Conservation (phyloP, 768 basidiomycete genomes). For the Mrakia frigida region DNA sequence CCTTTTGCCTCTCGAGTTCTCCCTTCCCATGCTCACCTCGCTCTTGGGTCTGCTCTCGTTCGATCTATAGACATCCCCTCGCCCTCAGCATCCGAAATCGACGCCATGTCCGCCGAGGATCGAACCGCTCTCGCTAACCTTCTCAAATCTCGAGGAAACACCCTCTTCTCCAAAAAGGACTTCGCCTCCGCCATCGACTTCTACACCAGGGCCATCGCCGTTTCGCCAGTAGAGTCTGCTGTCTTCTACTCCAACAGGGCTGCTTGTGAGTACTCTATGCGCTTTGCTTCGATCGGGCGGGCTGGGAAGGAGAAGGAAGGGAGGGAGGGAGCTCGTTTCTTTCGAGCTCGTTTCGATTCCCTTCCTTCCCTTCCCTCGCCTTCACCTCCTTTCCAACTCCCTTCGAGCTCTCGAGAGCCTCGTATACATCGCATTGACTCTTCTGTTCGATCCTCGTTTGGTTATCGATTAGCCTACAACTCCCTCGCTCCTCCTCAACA, state of each 20-base stretch:
- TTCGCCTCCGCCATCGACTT: slow-evolving; percentile 32
- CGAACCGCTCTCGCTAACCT: slow-evolving; percentile 29
- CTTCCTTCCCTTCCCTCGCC: background rate
- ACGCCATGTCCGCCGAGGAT: slow-evolving; percentile 24
- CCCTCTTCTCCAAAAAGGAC: slow-evolving; percentile 27
- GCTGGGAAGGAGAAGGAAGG: background rate
- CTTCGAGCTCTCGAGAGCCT: background rate
- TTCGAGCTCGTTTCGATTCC: slow-evolving; percentile 2
- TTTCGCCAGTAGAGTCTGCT: slow-evolving; percentile 59
- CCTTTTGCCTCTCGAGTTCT: background rate
- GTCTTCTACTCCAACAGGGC: slow-evolving; percentile 97
- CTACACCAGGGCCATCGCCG: slow-evolving; percentile 52
- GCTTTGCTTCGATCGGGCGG: background rate
- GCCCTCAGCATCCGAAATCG: slow-evolving; percentile 17
- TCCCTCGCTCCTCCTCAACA: slow-evolving; percentile 60
- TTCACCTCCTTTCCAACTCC: background rate
- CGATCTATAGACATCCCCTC: slow-evolving; percentile 15
- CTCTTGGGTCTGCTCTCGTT: background rate
- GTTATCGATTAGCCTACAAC: slow-evolving; percentile 18
- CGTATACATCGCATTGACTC: background rate
- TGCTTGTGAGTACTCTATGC: slow-evolving; percentile 67
- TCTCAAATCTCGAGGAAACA: slow-evolving; percentile 32
- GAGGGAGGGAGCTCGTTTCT: background rate
- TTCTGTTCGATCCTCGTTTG: background rate
- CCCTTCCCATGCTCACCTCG: background rate